phyloP scores from a whole-genome alignment of 1,139 yeast species.

The Oligophagozyma castellii region DNA sequence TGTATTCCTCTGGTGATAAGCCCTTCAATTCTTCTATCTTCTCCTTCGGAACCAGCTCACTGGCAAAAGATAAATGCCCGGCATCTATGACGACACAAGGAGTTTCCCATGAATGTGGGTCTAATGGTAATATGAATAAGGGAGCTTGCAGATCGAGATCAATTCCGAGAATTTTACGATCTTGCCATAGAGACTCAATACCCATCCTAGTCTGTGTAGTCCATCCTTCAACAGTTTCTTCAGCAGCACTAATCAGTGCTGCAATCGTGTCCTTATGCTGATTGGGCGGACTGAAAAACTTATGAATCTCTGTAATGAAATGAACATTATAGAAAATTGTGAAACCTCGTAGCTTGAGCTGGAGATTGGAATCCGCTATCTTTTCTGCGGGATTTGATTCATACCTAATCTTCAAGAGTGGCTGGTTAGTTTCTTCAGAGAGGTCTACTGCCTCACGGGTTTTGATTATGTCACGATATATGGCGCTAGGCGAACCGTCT shows the following conservation, averaged over 20 bases:
- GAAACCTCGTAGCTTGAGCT: constrained; percentile 71
- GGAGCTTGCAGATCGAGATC: constrained; percentile 91
- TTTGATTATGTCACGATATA: constrained; percentile 79
- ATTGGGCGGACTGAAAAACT: constrained; percentile 77
- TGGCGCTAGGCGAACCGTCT: constrained; percentile 64
- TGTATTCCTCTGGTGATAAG: constrained; percentile 49
- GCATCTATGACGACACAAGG: constrained; percentile 93
- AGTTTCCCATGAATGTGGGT: constrained; percentile 65
- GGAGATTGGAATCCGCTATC: constrained; percentile 64
- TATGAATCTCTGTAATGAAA: constrained; percentile 60
- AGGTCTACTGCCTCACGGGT: constrained; percentile 35
- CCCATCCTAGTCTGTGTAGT: constrained; percentile 87
- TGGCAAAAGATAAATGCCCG: constrained; percentile 77
- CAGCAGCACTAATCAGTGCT: constrained; percentile 89
- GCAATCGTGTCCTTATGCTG: constrained; percentile 81
- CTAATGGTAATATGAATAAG: constrained; percentile 73
- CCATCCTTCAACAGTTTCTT: constrained; percentile 83
- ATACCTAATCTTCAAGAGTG: constrained; percentile 71
- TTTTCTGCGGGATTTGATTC: constrained; percentile 80
- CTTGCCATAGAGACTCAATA: constrained; percentile 82
- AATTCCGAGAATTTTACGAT: constrained; percentile 79
- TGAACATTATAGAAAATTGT: constrained; percentile 77
- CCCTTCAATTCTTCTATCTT: constrained; percentile 59
- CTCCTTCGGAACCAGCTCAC: constrained; percentile 66
- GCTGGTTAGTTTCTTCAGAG: constrained; percentile 26